phyloP scores from a whole-genome alignment of 179 eudicot genomes.

The Spinacia oleracea region DNA sequence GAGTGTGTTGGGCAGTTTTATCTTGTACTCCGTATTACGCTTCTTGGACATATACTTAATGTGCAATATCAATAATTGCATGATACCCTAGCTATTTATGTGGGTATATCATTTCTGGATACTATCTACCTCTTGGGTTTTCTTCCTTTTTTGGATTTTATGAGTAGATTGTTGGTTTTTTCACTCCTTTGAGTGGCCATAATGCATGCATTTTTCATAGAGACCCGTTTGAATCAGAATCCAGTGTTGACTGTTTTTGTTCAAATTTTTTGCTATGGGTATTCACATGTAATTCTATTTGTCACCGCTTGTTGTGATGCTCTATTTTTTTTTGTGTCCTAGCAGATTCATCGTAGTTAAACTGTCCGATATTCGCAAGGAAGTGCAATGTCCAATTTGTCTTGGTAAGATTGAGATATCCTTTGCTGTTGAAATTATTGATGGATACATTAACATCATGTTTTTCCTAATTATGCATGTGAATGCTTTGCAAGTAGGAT shows the following conservation, averaged over 20 bases:
- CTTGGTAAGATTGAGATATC: constrained; percentile 48
- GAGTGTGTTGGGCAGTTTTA: not conserved
- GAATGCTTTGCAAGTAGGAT: constrained; percentile 9
- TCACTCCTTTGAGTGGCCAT: not conserved
- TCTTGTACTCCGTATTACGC: not conserved
- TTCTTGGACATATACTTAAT: not conserved
- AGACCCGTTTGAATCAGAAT: not conserved
- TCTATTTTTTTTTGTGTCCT: not conserved
- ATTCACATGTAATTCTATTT: constrained; percentile 4
- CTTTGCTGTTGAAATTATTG: not conserved
- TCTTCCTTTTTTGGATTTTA: constrained; percentile 9
- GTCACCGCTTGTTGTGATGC: constrained; percentile 21
- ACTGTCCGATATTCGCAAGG: constrained; percentile 75
- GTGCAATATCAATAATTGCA: not conserved
- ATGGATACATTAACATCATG: not conserved
- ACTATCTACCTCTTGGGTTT: not conserved
- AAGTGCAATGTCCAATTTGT: constrained; percentile 90
- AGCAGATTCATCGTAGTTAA: constrained; percentile 61
- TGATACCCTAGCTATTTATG: not conserved
- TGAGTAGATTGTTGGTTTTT: not conserved
- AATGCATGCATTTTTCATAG: not conserved
- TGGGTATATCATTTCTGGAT: not conserved
- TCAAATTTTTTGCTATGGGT: not conserved
- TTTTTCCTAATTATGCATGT: not conserved
- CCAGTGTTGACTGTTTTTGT: not conserved